Evolutionary conservation across 2,329 filamentous ascomycete species (phyloP).

Genomic region (Colletotrichum zoysiae): DNA sequence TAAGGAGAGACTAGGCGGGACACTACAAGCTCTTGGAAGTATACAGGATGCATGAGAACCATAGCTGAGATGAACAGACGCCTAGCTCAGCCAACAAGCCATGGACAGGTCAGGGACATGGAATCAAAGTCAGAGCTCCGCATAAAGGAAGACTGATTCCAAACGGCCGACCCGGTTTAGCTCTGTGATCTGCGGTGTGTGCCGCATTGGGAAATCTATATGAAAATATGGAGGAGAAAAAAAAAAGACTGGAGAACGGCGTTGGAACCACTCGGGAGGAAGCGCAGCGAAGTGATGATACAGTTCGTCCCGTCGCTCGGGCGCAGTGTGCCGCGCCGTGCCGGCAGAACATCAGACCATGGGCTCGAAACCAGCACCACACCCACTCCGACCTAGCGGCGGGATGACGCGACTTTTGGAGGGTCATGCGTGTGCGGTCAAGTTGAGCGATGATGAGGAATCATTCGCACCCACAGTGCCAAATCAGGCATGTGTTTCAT

Average conservation of each 20-base stretch:
- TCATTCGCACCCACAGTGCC: conserved; percentile 21
- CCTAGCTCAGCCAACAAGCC: neutral
- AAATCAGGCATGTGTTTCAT: conserved; percentile 7
- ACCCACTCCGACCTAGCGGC: conserved; percentile 29
- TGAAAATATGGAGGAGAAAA: neutral
- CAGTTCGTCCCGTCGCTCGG: neutral
- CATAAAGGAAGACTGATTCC: conserved; percentile 30
- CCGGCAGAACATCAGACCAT: neutral
- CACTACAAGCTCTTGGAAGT: neutral
- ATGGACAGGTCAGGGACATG: neutral
- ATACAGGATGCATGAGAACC: neutral
- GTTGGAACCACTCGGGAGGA: conserved; percentile 26
- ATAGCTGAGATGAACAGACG: neutral
- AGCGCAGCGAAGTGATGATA: neutral
- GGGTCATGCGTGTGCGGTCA: neutral
- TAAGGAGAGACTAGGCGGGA: neutral
- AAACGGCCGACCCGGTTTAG: conserved; percentile 26
- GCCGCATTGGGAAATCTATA: conserved; percentile 17
- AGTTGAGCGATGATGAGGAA: conserved; percentile 27
- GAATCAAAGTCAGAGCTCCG: neutral
- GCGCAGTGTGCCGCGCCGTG: neutral
- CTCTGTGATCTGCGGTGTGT: conserved; percentile 25
- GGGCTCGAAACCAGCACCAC: conserved; percentile 2
- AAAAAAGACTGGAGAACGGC: neutral
- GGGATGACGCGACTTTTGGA: conserved; percentile 4